Base-by-base conservation (phyloP, 306 rosid species). In the Medicago ruthenica region DNA sequence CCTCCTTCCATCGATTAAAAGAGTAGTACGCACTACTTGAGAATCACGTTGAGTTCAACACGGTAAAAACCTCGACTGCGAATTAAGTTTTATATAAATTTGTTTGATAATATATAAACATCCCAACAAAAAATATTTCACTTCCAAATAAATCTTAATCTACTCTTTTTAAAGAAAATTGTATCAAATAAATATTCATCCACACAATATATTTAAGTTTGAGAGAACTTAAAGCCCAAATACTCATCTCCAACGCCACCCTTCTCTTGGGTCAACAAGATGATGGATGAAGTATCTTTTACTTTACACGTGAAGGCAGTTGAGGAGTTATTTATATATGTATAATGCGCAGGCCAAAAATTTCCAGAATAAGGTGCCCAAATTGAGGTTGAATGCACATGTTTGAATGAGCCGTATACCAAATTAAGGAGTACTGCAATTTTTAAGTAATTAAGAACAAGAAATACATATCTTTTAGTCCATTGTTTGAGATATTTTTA, bases 311-410 rank as follows among this genome's bases (percentile, higher is more conserved):
- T 34, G 16, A 64, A 75, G 62, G 39, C 59, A 47, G 21, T 47
- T 47, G 39, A 6, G 58, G 24, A 20, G 37, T 18, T 67, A 11
- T 24, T 14, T 44, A 11, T 44, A 9, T 9, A 41, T 9, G 1
- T 42, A 42, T 42, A 45, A 7, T 57, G 51, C 24, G 51, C 6
- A 59, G 51, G 69, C 39, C 1, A 34, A 47, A 70, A 59, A 16
- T 2, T 37, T 15, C 54, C 76, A 47, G 7, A 21, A 62, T 53
- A 41, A 13, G 34, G 65, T 34, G 10, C 76, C 34, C 14, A 27
- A 45, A n/a, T 62, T 79, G 20, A 73, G 75, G 74, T 17, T 72
- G n/a, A 55, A 5, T 0, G 3, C 75, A 55, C 74, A 54, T 55
- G 74, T 62, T 8, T 50, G 42, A 50, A 61, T 18, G 67, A 34